These are phyloP conservation scores for Candida vaughaniae DNA, from an alignment of 805 yeast species.

Conservation along the genomic window DNA sequence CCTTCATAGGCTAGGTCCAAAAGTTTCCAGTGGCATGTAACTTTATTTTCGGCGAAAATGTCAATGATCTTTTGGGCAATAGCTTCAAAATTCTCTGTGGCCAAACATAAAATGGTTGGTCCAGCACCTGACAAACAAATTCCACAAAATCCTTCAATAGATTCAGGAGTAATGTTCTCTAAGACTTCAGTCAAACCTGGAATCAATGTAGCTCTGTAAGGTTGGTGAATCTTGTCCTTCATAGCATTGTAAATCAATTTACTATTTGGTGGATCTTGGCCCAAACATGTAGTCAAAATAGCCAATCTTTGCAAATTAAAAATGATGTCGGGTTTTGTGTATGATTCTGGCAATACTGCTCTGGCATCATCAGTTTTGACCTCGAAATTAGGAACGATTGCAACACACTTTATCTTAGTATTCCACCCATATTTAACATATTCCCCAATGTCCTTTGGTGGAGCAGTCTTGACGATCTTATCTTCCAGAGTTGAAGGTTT, in stretches of 20 bases:
- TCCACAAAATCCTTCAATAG: constrained; percentile 85
- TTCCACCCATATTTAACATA: constrained; percentile 86
- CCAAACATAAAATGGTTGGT: constrained; percentile 92
- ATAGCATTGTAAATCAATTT: constrained; percentile 86
- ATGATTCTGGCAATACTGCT: constrained; percentile 81
- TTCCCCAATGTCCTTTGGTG: constrained; percentile 85
- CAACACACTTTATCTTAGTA: constrained; percentile 77
- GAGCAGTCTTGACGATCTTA: constrained; percentile 34
- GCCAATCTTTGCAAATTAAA: constrained; percentile 94
- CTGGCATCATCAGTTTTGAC: constrained; percentile 90
- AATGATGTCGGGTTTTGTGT: constrained; percentile 77
- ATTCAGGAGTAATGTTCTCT: constrained; percentile 72
- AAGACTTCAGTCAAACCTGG: constrained; percentile 89
- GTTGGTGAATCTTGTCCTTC: constrained; percentile 97
- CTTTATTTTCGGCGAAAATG: constrained; percentile 63
- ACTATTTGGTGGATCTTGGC: constrained; percentile 79
- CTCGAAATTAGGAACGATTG: constrained; percentile 92
- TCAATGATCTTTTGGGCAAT: constrained; percentile 76
- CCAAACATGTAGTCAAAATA: constrained; percentile 86
- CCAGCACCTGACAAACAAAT: constrained; percentile 98
- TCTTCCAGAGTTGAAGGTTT: constrained; percentile 66
- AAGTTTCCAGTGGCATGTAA: constrained; percentile 78
- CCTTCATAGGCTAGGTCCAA: constrained; percentile 88
- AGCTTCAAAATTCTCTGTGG: constrained; percentile 80
- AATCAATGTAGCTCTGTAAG: constrained; percentile 87